phyloP scores from a whole-genome alignment of 768 basidiomycete genomes.

The Auricularia sp. region DNA sequence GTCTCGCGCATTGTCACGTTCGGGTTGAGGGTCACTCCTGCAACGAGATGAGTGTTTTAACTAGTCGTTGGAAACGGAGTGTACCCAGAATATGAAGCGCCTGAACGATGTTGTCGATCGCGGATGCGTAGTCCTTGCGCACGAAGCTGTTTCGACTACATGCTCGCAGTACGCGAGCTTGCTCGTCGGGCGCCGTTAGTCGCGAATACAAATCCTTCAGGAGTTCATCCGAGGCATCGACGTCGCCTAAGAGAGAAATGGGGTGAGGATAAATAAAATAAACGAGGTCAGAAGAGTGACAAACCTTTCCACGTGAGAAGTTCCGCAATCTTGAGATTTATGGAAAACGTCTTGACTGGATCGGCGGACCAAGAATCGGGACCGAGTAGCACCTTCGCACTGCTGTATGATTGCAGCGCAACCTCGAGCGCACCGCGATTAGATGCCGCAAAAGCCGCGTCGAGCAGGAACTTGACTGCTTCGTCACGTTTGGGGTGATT shows the following conservation, averaged over 20 bases:
- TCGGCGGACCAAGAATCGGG: slow-evolving; percentile 45
- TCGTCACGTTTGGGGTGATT: slow-evolving; percentile 54
- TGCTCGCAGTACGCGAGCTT: slow-evolving; percentile 43
- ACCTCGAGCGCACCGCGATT: slow-evolving; percentile 69
- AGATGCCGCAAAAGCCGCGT: slow-evolving; percentile 63
- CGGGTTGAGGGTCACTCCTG: slow-evolving; percentile 47
- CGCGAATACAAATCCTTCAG: slow-evolving; percentile 45
- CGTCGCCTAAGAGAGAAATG: slow-evolving; percentile 33
- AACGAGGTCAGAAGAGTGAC: background rate
- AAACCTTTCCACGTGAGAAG: slow-evolving; percentile 57
- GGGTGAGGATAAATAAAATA: background rate
- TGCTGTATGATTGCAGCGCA: slow-evolving; percentile 40
- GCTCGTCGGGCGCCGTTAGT: slow-evolving; percentile 40
- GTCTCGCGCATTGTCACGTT: slow-evolving; percentile 43
- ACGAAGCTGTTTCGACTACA: slow-evolving; percentile 58
- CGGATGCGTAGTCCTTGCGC: slow-evolving; percentile 43
- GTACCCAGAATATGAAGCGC: slow-evolving; percentile 42
- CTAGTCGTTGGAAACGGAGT: background rate
- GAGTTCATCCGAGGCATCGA: slow-evolving; percentile 39
- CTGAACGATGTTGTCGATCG: slow-evolving; percentile 45
- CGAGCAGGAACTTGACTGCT: slow-evolving; percentile 47
- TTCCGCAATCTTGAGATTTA: slow-evolving; percentile 53
- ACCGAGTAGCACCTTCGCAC: slow-evolving; percentile 44
- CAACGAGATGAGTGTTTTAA: background rate
- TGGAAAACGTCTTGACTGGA: slow-evolving; percentile 36